Conservation (phyloP, 495 filamentous ascomycete species). For the Staphylotrichum tortipilum region DNA sequence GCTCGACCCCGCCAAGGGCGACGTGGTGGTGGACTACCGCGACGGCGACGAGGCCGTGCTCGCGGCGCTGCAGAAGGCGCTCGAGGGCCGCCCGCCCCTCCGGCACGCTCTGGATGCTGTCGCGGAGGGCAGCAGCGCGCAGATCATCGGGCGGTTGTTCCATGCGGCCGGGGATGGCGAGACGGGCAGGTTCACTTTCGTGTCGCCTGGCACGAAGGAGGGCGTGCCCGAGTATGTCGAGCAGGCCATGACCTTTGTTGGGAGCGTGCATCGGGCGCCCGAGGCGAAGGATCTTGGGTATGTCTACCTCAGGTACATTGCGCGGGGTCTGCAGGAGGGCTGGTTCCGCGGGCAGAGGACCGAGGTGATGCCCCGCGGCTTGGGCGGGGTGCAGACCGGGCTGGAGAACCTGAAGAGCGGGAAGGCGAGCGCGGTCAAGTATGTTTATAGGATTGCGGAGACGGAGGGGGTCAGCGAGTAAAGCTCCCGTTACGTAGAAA, state of each 20-base stretch:
- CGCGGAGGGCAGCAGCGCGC: slow-evolving; percentile 41
- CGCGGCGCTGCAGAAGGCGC: slow-evolving; percentile 39
- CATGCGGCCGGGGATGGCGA: slow-evolving; percentile 35
- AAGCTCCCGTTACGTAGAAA: too few relatives aligned
- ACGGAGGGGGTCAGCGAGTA: slow-evolving; percentile 35
- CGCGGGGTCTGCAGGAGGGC: slow-evolving; percentile 43
- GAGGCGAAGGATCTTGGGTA: slow-evolving; percentile 49
- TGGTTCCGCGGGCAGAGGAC: slow-evolving; percentile 56
- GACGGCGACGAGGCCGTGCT: slow-evolving; percentile 48
- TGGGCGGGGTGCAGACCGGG: slow-evolving; percentile 49
- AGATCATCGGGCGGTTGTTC: slow-evolving; percentile 39
- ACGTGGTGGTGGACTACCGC: slow-evolving; percentile 65
- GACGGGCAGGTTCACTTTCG: slow-evolving; percentile 47
- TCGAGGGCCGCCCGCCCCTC: slow-evolving; percentile 20
- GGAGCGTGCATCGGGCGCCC: slow-evolving; percentile 41
- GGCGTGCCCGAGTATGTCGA: slow-evolving; percentile 28
- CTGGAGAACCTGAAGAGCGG: slow-evolving; percentile 50
- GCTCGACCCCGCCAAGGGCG: slow-evolving; percentile 57
- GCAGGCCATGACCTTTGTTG: slow-evolving; percentile 37
- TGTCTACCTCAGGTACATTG: slow-evolving; percentile 47
- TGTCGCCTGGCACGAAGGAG: slow-evolving; percentile 37
- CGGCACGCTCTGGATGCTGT: slow-evolving; percentile 54
- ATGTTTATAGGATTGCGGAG: slow-evolving; percentile 59
- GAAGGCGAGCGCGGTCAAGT: slow-evolving; percentile 59
- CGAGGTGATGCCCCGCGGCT: slow-evolving; percentile 51